Evolutionary conservation across 2,329 filamentous ascomycete species (phyloP).

Genomic region (Penicillium palitans): DNA sequence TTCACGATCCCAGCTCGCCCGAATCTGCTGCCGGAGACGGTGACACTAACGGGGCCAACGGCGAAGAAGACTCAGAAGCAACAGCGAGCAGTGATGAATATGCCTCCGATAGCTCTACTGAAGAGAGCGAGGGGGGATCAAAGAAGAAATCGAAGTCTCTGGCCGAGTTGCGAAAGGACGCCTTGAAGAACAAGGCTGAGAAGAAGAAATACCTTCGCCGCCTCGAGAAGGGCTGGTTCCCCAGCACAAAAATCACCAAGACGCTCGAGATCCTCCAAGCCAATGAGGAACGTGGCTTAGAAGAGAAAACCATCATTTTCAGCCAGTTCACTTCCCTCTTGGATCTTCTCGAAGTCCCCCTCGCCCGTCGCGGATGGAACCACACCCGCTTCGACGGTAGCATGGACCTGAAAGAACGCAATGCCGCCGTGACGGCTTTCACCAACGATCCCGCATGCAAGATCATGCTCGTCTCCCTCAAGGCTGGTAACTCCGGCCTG

Average conservation of each 20-base stretch:
- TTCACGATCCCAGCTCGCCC: constrained; percentile 61
- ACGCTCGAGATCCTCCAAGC: constrained; percentile 63
- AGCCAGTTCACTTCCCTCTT: constrained; percentile 78
- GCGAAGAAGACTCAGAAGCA: constrained; percentile 40
- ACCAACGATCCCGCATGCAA: constrained; percentile 60
- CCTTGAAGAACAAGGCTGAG: constrained; percentile 62
- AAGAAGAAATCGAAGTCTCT: constrained; percentile 56
- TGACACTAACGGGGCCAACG: constrained; percentile 34
- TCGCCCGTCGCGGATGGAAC: constrained; percentile 57
- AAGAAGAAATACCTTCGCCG: constrained; percentile 69
- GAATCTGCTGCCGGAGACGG: constrained; percentile 33
- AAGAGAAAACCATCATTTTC: constrained; percentile 79
- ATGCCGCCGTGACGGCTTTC: constrained; percentile 67
- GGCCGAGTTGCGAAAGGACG: constrained; percentile 67
- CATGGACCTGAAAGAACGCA: constrained; percentile 67
- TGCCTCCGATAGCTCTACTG: constrained; percentile 34
- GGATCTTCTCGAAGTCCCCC: constrained; percentile 73
- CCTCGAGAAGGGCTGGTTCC: constrained; percentile 66
- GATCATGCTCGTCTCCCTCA: constrained; percentile 75
- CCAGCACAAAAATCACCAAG: constrained; percentile 74
- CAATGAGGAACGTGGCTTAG: constrained; percentile 51
- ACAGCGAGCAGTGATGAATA: constrained; percentile 22
- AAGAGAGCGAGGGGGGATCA: constrained; percentile 30
- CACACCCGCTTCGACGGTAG: constrained; percentile 75
- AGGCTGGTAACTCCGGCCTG: constrained; percentile 80